A percentile compares a stretch with the other conserved stretches of the same genome.
phyloP scores from a whole-genome alignment of 257 asterid species.

The Ajuga chamaepitys region DNA sequence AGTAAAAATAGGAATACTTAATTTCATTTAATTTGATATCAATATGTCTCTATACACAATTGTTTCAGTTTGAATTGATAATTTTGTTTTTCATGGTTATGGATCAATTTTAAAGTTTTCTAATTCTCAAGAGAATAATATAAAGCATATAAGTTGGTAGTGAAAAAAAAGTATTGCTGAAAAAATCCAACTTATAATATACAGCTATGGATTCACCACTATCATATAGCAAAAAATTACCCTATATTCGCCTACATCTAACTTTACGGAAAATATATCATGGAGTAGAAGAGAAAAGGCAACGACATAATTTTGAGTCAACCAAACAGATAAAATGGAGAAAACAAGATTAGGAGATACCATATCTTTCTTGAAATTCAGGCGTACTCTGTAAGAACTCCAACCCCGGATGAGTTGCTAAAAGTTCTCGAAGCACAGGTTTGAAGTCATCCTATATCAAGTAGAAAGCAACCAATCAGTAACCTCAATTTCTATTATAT shows the following conservation, averaged over 20 bases:
- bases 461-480: constrained; percentile 7
- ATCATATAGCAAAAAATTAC: neutral
- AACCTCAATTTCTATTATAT: neutral
- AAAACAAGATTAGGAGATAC: constrained; percentile 34
- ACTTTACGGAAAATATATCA: neutral
- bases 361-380: constrained; percentile 99
- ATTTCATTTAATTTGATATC: too few relatives aligned
- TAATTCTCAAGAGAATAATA: too few relatives aligned
- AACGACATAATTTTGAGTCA: neutral
- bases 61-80: too few relatives aligned
- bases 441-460: constrained; percentile 81
- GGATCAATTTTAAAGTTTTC: too few relatives aligned
- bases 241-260: neutral
- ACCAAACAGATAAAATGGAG: neutral
- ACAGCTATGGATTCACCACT: neutral
- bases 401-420: constrained; percentile 97
- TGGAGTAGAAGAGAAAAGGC: neutral
- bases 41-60: too few relatives aligned
- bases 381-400: constrained; percentile 98
- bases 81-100: too few relatives aligned
- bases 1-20: too few relatives aligned
- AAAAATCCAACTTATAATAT: neutral
- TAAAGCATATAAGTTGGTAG: neutral
- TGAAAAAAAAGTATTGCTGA: neutral
- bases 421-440: constrained; percentile 87